A percentile compares a stretch with the other conserved stretches of the same genome.
phyloP scores from a whole-genome alignment of 2,329 filamentous ascomycete species.

The Fusarium sp. region DNA sequence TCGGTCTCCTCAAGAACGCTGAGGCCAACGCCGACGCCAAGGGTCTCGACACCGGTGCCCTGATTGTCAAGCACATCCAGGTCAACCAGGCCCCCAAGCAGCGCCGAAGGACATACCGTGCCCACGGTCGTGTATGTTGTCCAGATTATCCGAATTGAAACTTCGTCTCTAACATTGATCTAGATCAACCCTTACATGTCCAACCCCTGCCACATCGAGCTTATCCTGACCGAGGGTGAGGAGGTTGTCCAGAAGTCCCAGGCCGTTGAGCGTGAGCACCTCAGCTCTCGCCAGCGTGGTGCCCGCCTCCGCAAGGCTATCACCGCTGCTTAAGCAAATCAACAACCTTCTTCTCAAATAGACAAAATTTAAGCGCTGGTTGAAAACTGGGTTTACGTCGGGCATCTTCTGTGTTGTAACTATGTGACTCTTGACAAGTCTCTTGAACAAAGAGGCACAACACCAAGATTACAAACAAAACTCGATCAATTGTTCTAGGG shows the following conservation, averaged over 20 bases:
- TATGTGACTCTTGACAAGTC: slow-evolving; percentile 35
- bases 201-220: slow-evolving; percentile 99
- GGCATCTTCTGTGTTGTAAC: slow-evolving; percentile 38
- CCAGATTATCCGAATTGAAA: not conserved
- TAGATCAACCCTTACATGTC: slow-evolving; percentile 99
- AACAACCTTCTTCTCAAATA: slow-evolving; percentile 32
- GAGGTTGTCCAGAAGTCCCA: slow-evolving; percentile 95
- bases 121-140: slow-evolving; percentile 95
- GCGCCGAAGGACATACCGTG: slow-evolving; percentile 98
- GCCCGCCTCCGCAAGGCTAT: slow-evolving; percentile 71
- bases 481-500: slow-evolving; percentile 45
- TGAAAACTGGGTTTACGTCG: slow-evolving; percentile 41
- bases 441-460: slow-evolving; percentile 27
- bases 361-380: slow-evolving; percentile 43
- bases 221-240: slow-evolving; percentile 98
- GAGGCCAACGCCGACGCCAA: slow-evolving; percentile 97
- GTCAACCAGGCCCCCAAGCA: slow-evolving; percentile 99
- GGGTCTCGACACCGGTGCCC: slow-evolving; percentile 95
- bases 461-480: slow-evolving; percentile 34
- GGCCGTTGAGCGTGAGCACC: slow-evolving; percentile 81
- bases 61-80: slow-evolving; percentile 99
- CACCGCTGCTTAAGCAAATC: slow-evolving; percentile 66
- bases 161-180: slow-evolving; percentile 12
- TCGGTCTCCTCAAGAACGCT: slow-evolving; percentile 96
- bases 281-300: slow-evolving; percentile 94